phyloP scores from a whole-genome alignment of 768 basidiomycete species.

The Clitopilus hobsonii region DNA sequence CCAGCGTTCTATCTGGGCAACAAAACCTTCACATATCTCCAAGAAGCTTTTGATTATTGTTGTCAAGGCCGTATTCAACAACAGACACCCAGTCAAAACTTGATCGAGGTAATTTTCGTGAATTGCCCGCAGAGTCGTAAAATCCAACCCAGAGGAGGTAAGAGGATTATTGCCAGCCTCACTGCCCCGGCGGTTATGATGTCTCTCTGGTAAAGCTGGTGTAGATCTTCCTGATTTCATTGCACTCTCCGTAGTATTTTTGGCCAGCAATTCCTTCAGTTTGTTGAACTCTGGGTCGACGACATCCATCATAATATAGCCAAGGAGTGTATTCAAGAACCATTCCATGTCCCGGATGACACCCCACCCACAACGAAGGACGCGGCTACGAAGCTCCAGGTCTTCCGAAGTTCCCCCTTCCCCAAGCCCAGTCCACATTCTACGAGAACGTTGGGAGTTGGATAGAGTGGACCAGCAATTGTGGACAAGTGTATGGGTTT shows the following conservation, averaged over 20 bases:
- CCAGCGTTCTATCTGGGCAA: constrained; percentile 88
- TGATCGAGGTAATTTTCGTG: constrained; percentile 80
- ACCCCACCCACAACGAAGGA: constrained; percentile 83
- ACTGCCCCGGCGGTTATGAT: background rate
- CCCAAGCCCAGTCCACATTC: constrained; percentile 82
- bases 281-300: constrained; percentile 78
- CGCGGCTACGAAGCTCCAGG: constrained; percentile 52
- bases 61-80: constrained; percentile 62
- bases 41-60: constrained; percentile 66
- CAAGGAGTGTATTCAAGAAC: constrained; percentile 81
- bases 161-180: constrained; percentile 3
- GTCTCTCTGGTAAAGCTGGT: constrained; percentile 2
- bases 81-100: constrained; percentile 71
- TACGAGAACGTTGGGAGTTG: constrained; percentile 76
- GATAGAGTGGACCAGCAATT: constrained; percentile 83
- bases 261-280: constrained; percentile 56
- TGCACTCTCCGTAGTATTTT: constrained; percentile 10
- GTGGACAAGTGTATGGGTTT: constrained; percentile 77
- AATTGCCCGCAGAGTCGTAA: constrained; percentile 78
- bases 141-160: constrained; percentile 57
- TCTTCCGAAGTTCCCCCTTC: constrained; percentile 83
- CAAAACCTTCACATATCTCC: constrained; percentile 81
- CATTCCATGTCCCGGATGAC: constrained; percentile 85
- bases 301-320: constrained; percentile 89
- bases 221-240: constrained; percentile 8